Evolutionary conservation across 2,329 filamentous ascomycete genomes (phyloP), one percentile per base, ranked within the genome.

Genomic region (Penicillium concentricum): DNA sequence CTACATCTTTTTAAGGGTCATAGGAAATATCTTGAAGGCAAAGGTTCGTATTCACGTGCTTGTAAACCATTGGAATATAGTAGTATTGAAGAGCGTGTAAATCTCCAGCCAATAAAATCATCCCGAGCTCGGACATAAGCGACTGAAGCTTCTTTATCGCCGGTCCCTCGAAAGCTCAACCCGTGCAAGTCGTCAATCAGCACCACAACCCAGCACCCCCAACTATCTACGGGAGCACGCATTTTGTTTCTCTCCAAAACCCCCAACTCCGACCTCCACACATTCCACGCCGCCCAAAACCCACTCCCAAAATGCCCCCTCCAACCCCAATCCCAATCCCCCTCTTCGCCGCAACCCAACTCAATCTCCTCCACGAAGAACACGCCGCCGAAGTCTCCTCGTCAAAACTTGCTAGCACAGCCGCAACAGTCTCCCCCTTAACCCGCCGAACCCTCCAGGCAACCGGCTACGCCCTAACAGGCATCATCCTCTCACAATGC

Each of bases 401-500:
- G 37, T 78, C 76, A 12, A 68, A 72, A 2, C 72, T 79, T 32
- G 71, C 76, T 10, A 72, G 69, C 47, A 75, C 72, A 16, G 69
- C 73, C 9, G 71, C 73, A 24, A 70, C 74, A 3, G 72, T 74
- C 24, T 78, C 76, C 0, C 74, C 77, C 1, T 64, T 75, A 2
- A 78, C 76, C 4, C 68, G 78, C 5, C 73, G 77, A 39, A 75
- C 74, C 5, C 64, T 79, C 16, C 74, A 77, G 66, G 73, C 74
- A 16, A 72, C 73, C 0, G 75, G 75, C 12, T 69, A 76, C 58
- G 75, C 75, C 0, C 51, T 77, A 3, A 77, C 72, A 1, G 75
- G 74, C 0, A 84, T 97, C 9, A 78, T 84, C 32, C 78, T 96
- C 34, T 79, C 83, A 12, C 87, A 89, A 18, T 89, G 90, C 70